Base-by-base conservation (phyloP, 768 basidiomycete species). In the Polyporus arcularius region DNA sequence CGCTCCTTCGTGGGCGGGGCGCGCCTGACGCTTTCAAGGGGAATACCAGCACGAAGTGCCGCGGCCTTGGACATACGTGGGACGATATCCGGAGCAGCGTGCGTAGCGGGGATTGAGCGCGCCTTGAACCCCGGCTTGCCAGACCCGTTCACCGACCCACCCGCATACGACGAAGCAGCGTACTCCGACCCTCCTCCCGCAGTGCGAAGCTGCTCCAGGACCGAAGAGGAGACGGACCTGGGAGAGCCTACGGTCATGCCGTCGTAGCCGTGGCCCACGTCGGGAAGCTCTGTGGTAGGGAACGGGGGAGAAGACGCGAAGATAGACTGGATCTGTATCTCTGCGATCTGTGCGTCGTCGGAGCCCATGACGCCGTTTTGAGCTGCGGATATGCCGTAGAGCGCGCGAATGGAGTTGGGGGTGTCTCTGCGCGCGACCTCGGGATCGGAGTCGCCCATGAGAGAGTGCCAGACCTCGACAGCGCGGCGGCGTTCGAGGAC, bases 271-370 rank as follows among this genome's bases (percentile, higher is more conserved):
- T 76, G 75, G 28, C 67, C 71, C 69, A 74, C 76, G 3, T 78
- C 69, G 1, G 88, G 87, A 11, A 92, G 81, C 38, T 90, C 89
- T 3, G 80, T 72, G 4, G 83, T 77, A 3, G 86, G 87, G 76
- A 92, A 92, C 0, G 90, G 90, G 4, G 92, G 92, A 0, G 91
- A 92, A 9, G 89, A 92, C 4, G 80, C 88, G 67, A 94, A 94
- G 59, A 94, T 81, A 43, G 89, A 80, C 4, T 82, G 78, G 55
- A 94, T 93, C 67, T 93, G 88, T 4, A 88, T 78, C 73, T 94
- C 92, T 11, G 92, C 92, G n/a, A 79, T 82, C 32, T 84, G 78
- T 1, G 70, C 72, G 72, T 88, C 87, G 4, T 84, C 77, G 12
- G 90, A 87, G 45, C 88, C 90, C 80, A 93, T 89, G 55, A 94